A percentile compares a stretch with the other conserved stretches of the same genome.
Conservation (phyloP, 179 eudicot genomes). For the Kewa caespitosa region DNA sequence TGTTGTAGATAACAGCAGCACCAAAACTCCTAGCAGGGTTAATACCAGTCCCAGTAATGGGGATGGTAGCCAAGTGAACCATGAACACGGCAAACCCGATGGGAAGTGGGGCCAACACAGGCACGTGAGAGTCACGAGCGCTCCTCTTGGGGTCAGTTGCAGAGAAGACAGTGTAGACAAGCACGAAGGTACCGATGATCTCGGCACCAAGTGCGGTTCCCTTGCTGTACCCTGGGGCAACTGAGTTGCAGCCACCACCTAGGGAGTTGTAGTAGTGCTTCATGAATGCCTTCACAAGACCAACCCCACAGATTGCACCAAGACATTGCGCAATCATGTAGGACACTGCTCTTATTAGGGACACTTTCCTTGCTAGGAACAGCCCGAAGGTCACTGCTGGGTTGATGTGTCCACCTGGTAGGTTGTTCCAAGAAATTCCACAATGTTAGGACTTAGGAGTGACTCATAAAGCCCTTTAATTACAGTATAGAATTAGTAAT, state of each 20-base stretch:
- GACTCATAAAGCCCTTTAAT: conserved; percentile 1
- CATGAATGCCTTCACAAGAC: conserved; percentile 86
- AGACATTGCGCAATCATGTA: conserved; percentile 72
- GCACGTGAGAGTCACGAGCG: conserved; percentile 89
- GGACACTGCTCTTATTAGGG: conserved; percentile 57
- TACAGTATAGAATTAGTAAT: not conserved
- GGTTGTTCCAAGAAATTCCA: not conserved
- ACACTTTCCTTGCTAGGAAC: conserved; percentile 76
- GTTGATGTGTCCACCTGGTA: conserved; percentile 84
- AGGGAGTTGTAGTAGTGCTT: conserved; percentile 40
- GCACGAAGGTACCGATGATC: conserved; percentile 70
- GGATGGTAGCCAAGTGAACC: conserved; percentile 81
- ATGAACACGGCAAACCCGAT: conserved; percentile 82
- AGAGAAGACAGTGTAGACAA: conserved; percentile 80
- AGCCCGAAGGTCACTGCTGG: conserved; percentile 85
- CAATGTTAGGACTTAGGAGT: not conserved
- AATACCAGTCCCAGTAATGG: conserved; percentile 81
- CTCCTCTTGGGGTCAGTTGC: conserved; percentile 89
- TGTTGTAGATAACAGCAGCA: conserved; percentile 77
- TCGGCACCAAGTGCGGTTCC: conserved; percentile 87
- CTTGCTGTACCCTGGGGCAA: conserved; percentile 54
- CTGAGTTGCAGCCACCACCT: conserved; percentile 70
- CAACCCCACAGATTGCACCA: conserved; percentile 86
- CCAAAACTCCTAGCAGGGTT: conserved; percentile 88
- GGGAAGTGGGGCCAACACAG: conserved; percentile 79